Evolutionary conservation across 2,329 filamentous ascomycete genomes (phyloP).

Genomic region (Pseudocercospora crystallina): DNA sequence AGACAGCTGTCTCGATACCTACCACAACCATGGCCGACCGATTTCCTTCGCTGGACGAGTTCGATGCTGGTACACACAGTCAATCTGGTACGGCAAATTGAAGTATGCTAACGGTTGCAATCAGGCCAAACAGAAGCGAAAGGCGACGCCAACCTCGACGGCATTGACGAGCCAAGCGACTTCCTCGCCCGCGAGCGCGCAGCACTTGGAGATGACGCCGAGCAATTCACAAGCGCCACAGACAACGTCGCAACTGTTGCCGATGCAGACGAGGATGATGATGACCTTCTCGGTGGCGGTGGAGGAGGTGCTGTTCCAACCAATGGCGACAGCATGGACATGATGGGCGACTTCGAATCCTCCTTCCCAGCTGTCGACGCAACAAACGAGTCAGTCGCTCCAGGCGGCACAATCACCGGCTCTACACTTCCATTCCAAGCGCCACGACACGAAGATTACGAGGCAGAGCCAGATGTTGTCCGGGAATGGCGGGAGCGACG

Average conservation of each 20-base stretch:
- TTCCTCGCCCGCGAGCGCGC: constrained; percentile 92
- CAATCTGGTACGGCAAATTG: background rate
- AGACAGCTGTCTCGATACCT: constrained; percentile 10
- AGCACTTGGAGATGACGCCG: constrained; percentile 84
- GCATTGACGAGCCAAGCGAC: constrained; percentile 67
- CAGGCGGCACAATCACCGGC: constrained; percentile 79
- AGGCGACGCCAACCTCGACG: constrained; percentile 49
- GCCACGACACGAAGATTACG: constrained; percentile 58
- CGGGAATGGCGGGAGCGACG: constrained; percentile 88
- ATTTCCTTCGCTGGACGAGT: constrained; percentile 54
- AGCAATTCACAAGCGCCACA: constrained; percentile 78
- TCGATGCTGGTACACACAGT: constrained; percentile 48
- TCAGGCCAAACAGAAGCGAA: constrained; percentile 68
- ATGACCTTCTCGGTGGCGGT: constrained; percentile 68
- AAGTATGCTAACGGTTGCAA: constrained; percentile 8
- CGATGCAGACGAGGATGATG: constrained; percentile 55
- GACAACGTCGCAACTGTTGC: constrained; percentile 66
- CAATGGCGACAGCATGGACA: constrained; percentile 23
- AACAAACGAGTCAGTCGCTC: constrained; percentile 70
- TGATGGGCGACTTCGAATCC: constrained; percentile 70
- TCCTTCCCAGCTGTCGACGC: constrained; percentile 84
- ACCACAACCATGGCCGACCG: constrained; percentile 48
- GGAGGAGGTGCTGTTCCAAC: constrained; percentile 44
- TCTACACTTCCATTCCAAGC: constrained; percentile 58
- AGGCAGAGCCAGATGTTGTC: constrained; percentile 86